Base-by-base conservation (phyloP, 352 stramenopile genomes). In the Globisporangium megalacanthum region DNA sequence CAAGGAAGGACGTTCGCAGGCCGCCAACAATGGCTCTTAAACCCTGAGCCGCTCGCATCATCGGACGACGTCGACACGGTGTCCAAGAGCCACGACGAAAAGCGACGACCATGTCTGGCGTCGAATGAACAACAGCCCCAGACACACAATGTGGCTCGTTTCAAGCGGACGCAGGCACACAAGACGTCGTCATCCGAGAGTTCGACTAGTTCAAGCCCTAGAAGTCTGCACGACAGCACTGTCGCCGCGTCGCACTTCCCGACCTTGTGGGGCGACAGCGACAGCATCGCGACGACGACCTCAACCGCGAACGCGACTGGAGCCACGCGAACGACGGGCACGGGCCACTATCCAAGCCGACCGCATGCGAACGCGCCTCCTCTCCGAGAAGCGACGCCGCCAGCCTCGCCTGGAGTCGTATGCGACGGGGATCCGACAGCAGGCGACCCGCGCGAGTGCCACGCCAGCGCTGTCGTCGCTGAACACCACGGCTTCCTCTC, bases 401-500 rank as follows among this genome's bases (percentile, higher is more conserved):
- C 56, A 29, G 25, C 25, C 25, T 29, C 25, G 25, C 4, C 25
- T 29, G 4, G 1, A 29, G 25, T 29, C 25, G 25, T 29, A 29
- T 4, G 25, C 25, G 25, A 29, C 25, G 25, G 25, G 25, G 25
- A 29, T 29, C 25, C 25, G 52, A 42, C 42, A 3, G 44, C 35
- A 7, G 31, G 61, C 54, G 64, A 72, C 37, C 41, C 62, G 33
- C 69, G 64, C 25, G 66, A 65, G 35, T 73, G 65, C 52, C 73
- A 83, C 49, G 25, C 69, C 0, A 62, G 56, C 10, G 53, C 63
- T 1, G 58, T 63, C 20, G 69, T 84, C 17, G 71, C 66, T 6
- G 51, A 69, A 4, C 62, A 83, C 10, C 78, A 88, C 51, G 80
- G 80, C 1, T 84, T 83, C 52, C 52, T 91, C 1, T 62, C 65